These are phyloP conservation scores for Taphrina pruni DNA, from an alignment of 1,139 yeast genomes.

Conservation along the genomic window DNA sequence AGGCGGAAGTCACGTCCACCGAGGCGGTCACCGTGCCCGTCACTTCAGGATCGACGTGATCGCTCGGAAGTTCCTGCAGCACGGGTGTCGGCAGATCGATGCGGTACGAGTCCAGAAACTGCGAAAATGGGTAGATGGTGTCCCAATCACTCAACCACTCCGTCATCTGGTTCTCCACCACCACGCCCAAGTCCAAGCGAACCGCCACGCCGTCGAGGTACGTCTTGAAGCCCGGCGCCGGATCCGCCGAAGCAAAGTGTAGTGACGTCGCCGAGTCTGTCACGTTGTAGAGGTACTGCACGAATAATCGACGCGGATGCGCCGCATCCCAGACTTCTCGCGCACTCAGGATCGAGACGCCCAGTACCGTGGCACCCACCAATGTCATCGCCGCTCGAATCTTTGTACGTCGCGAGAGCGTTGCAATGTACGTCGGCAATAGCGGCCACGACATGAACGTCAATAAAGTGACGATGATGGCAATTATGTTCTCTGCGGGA, in stretches of 20 bases:
- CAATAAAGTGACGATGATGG: conserved; percentile 27
- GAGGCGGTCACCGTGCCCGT: conserved; percentile 7
- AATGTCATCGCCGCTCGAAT: conserved; percentile 16
- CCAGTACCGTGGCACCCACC: conserved; percentile 10
- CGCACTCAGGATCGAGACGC: conserved; percentile 20
- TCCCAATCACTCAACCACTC: conserved; percentile 43
- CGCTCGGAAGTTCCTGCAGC: conserved; percentile 25
- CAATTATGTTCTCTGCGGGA: conserved; percentile 42
- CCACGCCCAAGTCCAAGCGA: conserved; percentile 27
- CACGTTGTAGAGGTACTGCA: conserved; percentile 40
- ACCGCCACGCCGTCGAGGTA: conserved; percentile 26
- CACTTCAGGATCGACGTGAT: conserved; percentile 31
- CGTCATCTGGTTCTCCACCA: conserved; percentile 27
- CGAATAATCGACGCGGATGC: conserved; percentile 42
- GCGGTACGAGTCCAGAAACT: conserved; percentile 40
- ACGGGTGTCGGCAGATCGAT: conserved; percentile 34
- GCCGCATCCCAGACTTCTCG: conserved; percentile 39
- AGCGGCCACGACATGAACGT: conserved; percentile 34
- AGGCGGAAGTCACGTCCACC: neutral
- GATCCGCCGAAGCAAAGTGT: conserved; percentile 41
- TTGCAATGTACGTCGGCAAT: conserved; percentile 36
- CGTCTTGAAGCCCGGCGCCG: conserved; percentile 39
- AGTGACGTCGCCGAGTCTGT: conserved; percentile 39
- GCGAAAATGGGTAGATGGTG: conserved; percentile 42
- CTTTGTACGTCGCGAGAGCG: conserved; percentile 12